Evolutionary conservation across 192 early-diverging fungal species (phyloP), one percentile per base, ranked within the genome.

Genomic region (Dimargaris cristalligena): DNA sequence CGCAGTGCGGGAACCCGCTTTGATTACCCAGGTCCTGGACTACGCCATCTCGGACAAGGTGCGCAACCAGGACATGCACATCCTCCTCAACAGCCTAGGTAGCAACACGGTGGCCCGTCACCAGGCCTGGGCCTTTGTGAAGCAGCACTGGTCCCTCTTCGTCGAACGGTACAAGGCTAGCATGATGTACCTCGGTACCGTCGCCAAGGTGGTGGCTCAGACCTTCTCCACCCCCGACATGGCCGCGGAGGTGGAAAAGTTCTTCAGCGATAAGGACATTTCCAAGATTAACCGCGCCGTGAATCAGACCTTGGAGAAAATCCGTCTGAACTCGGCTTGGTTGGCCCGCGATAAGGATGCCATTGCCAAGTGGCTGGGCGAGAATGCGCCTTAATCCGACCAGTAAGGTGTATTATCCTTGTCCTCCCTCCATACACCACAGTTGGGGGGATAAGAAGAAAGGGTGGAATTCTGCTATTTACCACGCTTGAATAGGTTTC

Each of bases 291-390:
- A 76, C 60, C 69, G 76, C 32, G 75, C 85, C 18, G 64, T 90
- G 47, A 77, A 80, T 47, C 87, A 90, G 75, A 77, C 78, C 31
- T 63, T 89, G 44, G 87, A 89, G 65, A 74, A 72, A 50, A 75
- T 81, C 60, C 71, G 79, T 33, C 71, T 77, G 34, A 80, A 81
- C 64, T 67, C 70, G 3, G 64, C 63, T 13, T 72, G 71, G 74
- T 60, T 72, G 33, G 51, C 63, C 32, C 72, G 71, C 64, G 71
- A 72, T 59, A 55, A 63, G 22, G 63, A 64, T 32, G 67, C 66
- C 34, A 70, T 75, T 4, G 32, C 28, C 3, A 54, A 58, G 20
- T 75, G 73, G 73, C 57, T 75, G 11, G 65, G 51, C n/a, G 50
- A 31, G 34, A 69, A 69, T 50, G 60, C 41, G 26, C 31, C 22